phyloP scores from a whole-genome alignment of 345 rosid species.

The Microcos paniculata region DNA sequence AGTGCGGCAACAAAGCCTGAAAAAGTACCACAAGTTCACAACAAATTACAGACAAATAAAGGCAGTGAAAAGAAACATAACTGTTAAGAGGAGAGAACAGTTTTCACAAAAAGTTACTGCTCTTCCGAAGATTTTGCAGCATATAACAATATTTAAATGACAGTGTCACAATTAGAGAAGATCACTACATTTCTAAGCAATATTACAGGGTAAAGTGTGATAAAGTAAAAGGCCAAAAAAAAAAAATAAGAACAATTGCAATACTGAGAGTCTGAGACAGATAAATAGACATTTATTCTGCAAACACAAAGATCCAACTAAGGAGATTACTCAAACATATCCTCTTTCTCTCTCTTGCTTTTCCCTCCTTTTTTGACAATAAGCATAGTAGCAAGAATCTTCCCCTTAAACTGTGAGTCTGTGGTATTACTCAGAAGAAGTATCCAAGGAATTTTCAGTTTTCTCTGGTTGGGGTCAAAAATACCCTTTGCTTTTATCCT shows the following conservation, averaged over 20 bases:
- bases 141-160: neutral
- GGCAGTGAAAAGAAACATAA: neutral
- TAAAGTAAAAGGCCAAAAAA: neutral
- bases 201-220: neutral
- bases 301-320: neutral
- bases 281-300: neutral
- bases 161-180: neutral
- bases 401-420: neutral
- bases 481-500: neutral
- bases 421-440: neutral
- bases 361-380: neutral
- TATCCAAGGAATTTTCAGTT: neutral
- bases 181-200: constrained; percentile 7
- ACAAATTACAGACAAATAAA: neutral
- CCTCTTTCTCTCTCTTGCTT: neutral
- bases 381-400: neutral
- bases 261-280: constrained; percentile 3
- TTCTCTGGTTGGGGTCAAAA: neutral
- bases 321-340: neutral
- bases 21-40: constrained; percentile 15
- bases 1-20: constrained; percentile 75
- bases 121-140: neutral
- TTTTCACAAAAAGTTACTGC: neutral
- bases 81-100: neutral
- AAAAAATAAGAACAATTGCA: neutral